Conservation (phyloP, 176 grass and related monocot genomes). For the Coix lacrymajobi region DNA sequence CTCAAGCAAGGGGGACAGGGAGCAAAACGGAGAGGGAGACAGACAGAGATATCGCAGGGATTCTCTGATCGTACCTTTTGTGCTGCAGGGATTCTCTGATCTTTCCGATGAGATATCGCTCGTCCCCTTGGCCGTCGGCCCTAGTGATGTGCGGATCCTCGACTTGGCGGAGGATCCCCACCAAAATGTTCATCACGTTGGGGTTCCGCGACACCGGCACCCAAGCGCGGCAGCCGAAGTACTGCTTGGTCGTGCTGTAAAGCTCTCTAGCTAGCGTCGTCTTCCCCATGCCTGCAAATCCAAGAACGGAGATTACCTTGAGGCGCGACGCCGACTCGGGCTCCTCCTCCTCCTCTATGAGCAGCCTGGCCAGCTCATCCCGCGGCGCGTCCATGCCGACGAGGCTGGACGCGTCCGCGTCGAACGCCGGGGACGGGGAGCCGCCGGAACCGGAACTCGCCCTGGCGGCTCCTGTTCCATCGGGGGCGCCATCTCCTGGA, state of each 20-base stretch:
- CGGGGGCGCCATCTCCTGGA: background rate
- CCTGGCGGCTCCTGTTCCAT: too few species aligned
- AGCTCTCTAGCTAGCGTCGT: background rate
- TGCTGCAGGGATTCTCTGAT: background rate
- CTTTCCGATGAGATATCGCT: background rate
- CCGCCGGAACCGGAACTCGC: background rate
- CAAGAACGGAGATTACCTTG: background rate
- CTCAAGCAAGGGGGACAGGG: too few species aligned
- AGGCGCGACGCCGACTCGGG: background rate
- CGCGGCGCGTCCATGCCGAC: background rate
- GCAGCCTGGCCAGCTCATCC: background rate
- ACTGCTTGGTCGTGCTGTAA: background rate
- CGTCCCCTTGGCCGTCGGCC: background rate
- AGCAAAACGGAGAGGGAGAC: too few species aligned
- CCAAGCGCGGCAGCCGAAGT: background rate
- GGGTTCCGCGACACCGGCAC: background rate
- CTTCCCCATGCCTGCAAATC: background rate
- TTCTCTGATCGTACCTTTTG: too few species aligned
- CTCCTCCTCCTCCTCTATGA: background rate
- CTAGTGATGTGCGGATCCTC: background rate
- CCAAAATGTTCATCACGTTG: too few species aligned
- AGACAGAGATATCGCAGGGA: too few species aligned
- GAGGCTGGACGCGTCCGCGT: background rate
- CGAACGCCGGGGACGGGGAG: too few species aligned
- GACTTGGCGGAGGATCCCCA: background rate